Base-by-base conservation (phyloP, 306 rosid species). In the Coriaria nepalensis region DNA sequence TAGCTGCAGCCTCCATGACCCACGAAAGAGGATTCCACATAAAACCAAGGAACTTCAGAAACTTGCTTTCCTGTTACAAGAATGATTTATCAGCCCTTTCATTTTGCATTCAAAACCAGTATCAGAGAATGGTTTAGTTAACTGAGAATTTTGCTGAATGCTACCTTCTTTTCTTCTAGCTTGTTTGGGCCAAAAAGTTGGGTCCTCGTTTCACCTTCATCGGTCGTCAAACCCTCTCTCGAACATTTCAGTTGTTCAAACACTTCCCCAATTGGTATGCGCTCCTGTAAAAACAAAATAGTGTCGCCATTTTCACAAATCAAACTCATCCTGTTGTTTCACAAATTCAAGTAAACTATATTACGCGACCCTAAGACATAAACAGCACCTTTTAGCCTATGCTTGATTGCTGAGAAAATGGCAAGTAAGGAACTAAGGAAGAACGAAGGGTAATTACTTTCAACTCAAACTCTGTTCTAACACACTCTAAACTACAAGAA, bases 11-110 rank as follows among this genome's bases (percentile, higher is more conserved):
- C 62, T 87, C 96, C 96, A 87, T 87, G 37, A 87, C 96, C 96
- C 96, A 87, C 4, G 96, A 83, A 0, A 87, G 82, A 39, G 96
- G 96, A 55, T 82, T 87, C 96, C 96, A 87, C 94, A 87, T 87
- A 55, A 87, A 87, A 5, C 96, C 93, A 74, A 87, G 55, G 78
- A 87, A 87, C 50, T 83, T 83, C 4, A 87, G 68, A 35, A 78
- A 0, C 65, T 87, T 87, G 55, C 37, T 83, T 39, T 87, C 94
- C 96, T 87, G 84, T 70, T 53, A 35, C 45, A 43, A 51, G 6
- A 33, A 57, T 33, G 4, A 14, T 53, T 41, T 4, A 35, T 40
- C 6, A 14, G n/a, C 2, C 43, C 10, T 63, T 41, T 35, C 33
- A n/a, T n/a, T n/a, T n/a, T n/a, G n/a, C n/a, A n/a, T 34, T 57